Conservation (phyloP, 2,329 filamentous ascomycete genomes). For the Neoarthrinium moseri region DNA sequence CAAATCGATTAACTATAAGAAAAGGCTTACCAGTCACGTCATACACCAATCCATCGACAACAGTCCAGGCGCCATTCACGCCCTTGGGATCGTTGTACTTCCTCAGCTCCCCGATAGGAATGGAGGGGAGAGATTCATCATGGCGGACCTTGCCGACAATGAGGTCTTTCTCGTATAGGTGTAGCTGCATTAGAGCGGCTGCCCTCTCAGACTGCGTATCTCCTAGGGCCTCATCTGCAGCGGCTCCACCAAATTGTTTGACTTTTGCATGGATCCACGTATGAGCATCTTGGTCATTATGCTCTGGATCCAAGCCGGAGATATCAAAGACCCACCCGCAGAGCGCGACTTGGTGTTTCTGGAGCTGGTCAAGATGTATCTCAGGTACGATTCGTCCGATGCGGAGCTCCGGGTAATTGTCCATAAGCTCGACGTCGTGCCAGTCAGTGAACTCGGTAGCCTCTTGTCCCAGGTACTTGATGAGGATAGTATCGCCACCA, state of each 20-base stretch:
- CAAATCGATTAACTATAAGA: background rate
- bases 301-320: slow-evolving; percentile 8
- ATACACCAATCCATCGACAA: slow-evolving; percentile 9
- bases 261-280: slow-evolving; percentile 3
- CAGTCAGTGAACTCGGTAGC: slow-evolving; percentile 12
- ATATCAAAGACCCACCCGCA: slow-evolving; percentile 19
- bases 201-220: background rate
- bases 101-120: slow-evolving; percentile 11
- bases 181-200: slow-evolving; percentile 11
- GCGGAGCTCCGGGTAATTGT: slow-evolving; percentile 8
- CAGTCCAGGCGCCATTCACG: slow-evolving; percentile 9
- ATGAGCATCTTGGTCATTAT: background rate
- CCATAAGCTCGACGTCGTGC: slow-evolving; percentile 11
- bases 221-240: slow-evolving; percentile 8
- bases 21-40: slow-evolving; percentile 13
- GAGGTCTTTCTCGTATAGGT: background rate
- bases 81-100: slow-evolving; percentile 6
- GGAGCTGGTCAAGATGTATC: slow-evolving; percentile 3
- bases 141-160: slow-evolving; percentile 12
- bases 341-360: slow-evolving; percentile 12
- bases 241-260: slow-evolving; percentile 4
- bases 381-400: slow-evolving; percentile 17
- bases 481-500: slow-evolving; percentile 12
- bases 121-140: background rate
- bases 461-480: slow-evolving; percentile 11